Evolutionary conservation across 2,329 filamentous ascomycete species (phyloP).

Genomic region (Fusarium musae): DNA sequence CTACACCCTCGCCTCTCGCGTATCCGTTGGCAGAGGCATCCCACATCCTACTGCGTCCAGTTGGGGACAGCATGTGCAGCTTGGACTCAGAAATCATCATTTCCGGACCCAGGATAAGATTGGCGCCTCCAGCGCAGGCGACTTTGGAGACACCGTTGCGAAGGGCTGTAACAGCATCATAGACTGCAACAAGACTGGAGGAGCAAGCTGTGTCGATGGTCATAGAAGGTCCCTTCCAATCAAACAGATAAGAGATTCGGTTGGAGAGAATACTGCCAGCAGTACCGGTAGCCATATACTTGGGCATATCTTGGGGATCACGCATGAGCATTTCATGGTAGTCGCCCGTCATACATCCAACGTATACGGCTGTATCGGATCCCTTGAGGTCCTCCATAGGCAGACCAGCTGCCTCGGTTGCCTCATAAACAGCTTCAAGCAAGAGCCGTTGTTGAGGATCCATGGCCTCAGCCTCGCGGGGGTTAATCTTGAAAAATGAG

Average conservation of each 20-base stretch:
- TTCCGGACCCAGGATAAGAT: not conserved
- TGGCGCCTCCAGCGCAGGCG: not conserved
- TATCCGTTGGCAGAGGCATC: not conserved
- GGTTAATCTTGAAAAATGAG: constrained; percentile 2
- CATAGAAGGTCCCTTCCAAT: not conserved
- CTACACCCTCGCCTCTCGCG: not conserved
- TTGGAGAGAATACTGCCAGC: not conserved
- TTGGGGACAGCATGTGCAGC: not conserved
- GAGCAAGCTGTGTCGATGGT: not conserved
- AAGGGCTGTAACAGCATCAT: not conserved
- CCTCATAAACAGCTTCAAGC: constrained; percentile 4
- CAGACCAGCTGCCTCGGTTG: not conserved
- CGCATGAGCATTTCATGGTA: constrained; percentile 14
- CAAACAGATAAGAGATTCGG: not conserved
- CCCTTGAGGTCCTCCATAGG: constrained; percentile 7
- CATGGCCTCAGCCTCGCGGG: constrained; percentile 7
- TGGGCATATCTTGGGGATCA: constrained; percentile 6
- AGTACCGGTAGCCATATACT: constrained; percentile 9
- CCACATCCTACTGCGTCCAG: not conserved
- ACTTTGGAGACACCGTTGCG: not conserved
- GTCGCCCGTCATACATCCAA: not conserved
- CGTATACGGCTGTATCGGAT: not conserved
- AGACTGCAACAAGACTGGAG: not conserved
- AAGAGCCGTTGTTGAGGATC: constrained; percentile 8
- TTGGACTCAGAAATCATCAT: constrained; percentile 9